Evolutionary conservation across 192 early-diverging fungal species (phyloP).

Genomic region (Backusella luteola): DNA sequence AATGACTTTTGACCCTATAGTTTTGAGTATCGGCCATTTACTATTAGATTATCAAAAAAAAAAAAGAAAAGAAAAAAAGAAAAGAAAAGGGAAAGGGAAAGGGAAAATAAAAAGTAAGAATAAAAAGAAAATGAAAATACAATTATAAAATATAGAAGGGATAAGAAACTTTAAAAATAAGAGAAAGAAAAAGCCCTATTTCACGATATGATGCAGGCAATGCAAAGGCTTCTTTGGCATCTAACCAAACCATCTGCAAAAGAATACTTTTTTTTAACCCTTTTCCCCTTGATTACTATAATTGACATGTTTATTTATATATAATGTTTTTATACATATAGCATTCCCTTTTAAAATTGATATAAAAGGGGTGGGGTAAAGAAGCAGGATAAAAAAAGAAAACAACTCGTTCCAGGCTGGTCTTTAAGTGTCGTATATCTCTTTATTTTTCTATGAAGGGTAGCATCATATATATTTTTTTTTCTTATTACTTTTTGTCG

Average conservation of each 20-base stretch:
- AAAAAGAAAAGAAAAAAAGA: background rate
- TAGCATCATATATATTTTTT: background rate
- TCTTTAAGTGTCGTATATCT: background rate
- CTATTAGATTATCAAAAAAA: background rate
- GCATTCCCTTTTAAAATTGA: background rate
- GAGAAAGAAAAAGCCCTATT: background rate
- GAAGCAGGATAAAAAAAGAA: slow-evolving; percentile 7
- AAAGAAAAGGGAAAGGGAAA: background rate
- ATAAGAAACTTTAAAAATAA: slow-evolving; percentile 3
- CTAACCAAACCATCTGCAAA: slow-evolving; percentile 13
- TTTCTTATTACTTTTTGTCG: background rate
- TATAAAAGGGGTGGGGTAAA: background rate
- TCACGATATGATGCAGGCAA: background rate
- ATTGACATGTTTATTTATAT: slow-evolving; percentile 3
- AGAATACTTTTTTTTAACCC: background rate
- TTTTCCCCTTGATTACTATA: background rate
- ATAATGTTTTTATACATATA: background rate
- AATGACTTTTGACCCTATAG: background rate
- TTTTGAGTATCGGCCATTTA: slow-evolving; percentile 1
- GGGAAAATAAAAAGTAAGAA: background rate
- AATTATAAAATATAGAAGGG: background rate
- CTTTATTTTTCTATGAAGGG: background rate
- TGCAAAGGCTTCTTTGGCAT: slow-evolving; percentile 8
- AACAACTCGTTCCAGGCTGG: background rate
- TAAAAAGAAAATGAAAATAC: background rate